These are phyloP conservation scores for Saccharomyces pastorianus DNA, from an alignment of 1,139 yeast species.

Conservation along the genomic window DNA sequence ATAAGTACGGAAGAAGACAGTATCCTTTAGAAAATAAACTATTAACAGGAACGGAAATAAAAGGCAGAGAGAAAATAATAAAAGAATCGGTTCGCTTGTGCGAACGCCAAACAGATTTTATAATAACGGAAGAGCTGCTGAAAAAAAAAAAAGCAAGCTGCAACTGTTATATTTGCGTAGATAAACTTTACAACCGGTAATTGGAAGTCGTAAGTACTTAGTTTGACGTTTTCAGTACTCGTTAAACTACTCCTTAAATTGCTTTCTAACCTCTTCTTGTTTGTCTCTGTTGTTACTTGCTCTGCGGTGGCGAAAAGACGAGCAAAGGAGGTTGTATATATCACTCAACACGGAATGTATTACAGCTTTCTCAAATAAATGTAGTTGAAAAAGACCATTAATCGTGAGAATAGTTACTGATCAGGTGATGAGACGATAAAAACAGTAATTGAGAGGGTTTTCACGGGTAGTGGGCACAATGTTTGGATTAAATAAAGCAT, in stretches of 20 bases:
- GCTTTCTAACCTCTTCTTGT: background rate
- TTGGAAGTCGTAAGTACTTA: background rate
- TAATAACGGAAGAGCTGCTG: background rate
- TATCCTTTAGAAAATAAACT: background rate
- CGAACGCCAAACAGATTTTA: background rate
- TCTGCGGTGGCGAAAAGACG: background rate
- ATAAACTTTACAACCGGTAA: background rate
- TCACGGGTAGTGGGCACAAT: background rate
- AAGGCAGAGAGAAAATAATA: background rate
- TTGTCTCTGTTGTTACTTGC: background rate
- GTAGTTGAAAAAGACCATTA: background rate
- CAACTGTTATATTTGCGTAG: background rate
- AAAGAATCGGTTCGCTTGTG: background rate
- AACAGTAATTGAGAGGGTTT: background rate
- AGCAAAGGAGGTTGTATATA: background rate
- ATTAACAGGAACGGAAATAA: background rate
- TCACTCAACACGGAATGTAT: background rate
- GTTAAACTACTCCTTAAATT: background rate
- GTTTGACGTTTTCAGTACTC: background rate
- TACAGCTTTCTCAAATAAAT: background rate
- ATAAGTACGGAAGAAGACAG: background rate
- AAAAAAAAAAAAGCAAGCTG: background rate
- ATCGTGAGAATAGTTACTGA: background rate
- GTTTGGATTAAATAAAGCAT: background rate
- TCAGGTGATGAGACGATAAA: background rate